A percentile compares a stretch with the other conserved stretches of the same genome.
Evolutionary conservation across 345 rosid genomes (phyloP).

Genomic region (Eutrema heterophyllum): DNA sequence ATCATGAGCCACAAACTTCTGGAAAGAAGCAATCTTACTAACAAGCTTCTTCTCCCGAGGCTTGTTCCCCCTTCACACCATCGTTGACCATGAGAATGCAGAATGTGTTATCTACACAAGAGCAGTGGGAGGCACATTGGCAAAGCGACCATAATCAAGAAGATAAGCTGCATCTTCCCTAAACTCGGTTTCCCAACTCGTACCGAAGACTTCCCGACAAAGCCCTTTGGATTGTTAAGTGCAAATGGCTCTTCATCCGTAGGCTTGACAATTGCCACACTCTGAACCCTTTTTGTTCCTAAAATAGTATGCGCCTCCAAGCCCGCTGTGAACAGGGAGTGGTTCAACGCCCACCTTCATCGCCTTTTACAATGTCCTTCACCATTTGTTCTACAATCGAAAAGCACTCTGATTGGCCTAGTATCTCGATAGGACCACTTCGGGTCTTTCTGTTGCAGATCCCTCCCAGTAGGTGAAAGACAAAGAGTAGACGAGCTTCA

Average conservation of each 20-base stretch:
- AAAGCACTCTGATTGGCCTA: constrained; percentile 59
- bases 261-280: constrained; percentile 92
- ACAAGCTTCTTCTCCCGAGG: constrained; percentile 59
- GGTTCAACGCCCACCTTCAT: constrained; percentile 89
- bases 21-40: constrained; percentile 96
- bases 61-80: constrained; percentile 68
- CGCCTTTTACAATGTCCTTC: constrained; percentile 71
- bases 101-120: constrained; percentile 95
- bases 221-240: constrained; percentile 96
- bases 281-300: constrained; percentile 65
- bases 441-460: constrained; percentile 70
- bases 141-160: constrained; percentile 71
- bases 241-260: constrained; percentile 99
- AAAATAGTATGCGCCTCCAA: constrained; percentile 95
- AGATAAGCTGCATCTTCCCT: constrained; percentile 99
- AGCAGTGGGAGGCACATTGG: constrained; percentile 93
- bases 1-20: constrained; percentile 86
- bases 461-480: constrained; percentile 87
- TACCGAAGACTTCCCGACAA: constrained; percentile 95
- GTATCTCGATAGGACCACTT: constrained; percentile 84
- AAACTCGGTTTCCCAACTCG: constrained; percentile 96
- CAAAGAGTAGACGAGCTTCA: constrained; percentile 98
- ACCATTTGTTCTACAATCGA: constrained; percentile 45
- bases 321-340: constrained; percentile 68
- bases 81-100: constrained; percentile 77